These are phyloP conservation scores for Astragalus glycyphyllos DNA, from an alignment of 306 rosid species.

Conservation along the genomic window DNA sequence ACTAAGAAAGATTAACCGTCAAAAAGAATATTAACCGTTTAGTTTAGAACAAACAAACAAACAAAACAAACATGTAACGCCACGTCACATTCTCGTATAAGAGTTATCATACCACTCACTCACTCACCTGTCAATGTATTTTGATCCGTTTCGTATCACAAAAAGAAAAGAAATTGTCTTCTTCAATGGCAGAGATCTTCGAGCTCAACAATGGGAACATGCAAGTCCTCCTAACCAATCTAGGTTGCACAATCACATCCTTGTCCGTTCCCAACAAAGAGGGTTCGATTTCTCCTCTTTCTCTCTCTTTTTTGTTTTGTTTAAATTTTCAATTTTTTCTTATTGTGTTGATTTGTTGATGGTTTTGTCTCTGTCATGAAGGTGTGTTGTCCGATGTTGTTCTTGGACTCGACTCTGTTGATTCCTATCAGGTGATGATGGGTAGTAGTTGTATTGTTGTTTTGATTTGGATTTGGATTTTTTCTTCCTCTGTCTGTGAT, in stretches of 20 bases:
- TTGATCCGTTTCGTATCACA: background rate
- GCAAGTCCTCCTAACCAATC: constrained; percentile 68
- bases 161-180: too few relatives aligned
- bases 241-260: constrained; percentile 93
- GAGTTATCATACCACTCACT: background rate
- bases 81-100: background rate
- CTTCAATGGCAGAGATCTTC: constrained; percentile 82
- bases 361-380: constrained; percentile 39
- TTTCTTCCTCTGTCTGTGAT: background rate
- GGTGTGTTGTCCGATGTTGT: constrained; percentile 87
- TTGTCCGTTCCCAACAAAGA: constrained; percentile 79
- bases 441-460: background rate
- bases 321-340: background rate
- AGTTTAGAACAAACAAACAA: too few relatives aligned
- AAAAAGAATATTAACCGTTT: too few relatives aligned
- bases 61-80: too few relatives aligned
- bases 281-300: constrained; percentile 50
- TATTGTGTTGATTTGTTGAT: background rate
- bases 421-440: constrained; percentile 71
- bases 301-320: background rate
- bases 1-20: too few relatives aligned
- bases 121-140: background rate
- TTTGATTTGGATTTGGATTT: constrained; percentile 26
- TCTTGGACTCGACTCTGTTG: constrained; percentile 90
- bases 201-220: constrained; percentile 90